phyloP scores from a whole-genome alignment of 768 basidiomycete species.

The Polyporus arcularius region DNA sequence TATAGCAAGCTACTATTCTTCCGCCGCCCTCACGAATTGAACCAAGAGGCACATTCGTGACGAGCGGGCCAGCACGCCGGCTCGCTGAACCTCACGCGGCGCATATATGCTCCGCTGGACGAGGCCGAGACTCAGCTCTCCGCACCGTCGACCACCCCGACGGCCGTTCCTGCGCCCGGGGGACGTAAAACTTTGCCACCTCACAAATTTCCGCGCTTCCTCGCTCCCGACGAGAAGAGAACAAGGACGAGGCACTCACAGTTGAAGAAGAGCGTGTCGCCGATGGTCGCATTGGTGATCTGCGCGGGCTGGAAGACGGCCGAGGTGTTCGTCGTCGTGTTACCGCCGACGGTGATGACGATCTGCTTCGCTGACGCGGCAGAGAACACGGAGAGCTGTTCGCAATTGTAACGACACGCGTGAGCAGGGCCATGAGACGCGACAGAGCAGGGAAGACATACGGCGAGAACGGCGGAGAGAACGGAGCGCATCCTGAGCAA shows the following conservation, averaged over 20 bases:
- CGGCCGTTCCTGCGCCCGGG: no score
- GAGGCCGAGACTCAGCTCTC: not conserved
- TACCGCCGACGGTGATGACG: constrained; percentile 46
- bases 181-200: no score
- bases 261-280: constrained; percentile 58
- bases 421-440: not conserved
- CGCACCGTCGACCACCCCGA: no score
- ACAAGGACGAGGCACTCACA: constrained; percentile 37
- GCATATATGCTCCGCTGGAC: not conserved
- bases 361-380: constrained; percentile 39
- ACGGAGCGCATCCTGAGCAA: constrained; percentile 25
- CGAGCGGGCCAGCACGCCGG: no score
- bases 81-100: no score
- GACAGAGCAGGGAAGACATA: constrained; percentile 13
- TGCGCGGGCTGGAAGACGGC: constrained; percentile 47
- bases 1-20: no score
- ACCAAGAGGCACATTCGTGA: no score
- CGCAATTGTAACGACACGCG: not conserved
- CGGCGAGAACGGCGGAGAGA: constrained; percentile 19
- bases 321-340: constrained; percentile 44
- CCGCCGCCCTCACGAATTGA: no score
- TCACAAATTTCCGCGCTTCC: not conserved
- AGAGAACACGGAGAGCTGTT: constrained; percentile 17
- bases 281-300: constrained; percentile 41
- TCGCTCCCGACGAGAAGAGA: not conserved